Conservation (phyloP, 768 basidiomycete genomes). For the Ramaria sp. region DNA sequence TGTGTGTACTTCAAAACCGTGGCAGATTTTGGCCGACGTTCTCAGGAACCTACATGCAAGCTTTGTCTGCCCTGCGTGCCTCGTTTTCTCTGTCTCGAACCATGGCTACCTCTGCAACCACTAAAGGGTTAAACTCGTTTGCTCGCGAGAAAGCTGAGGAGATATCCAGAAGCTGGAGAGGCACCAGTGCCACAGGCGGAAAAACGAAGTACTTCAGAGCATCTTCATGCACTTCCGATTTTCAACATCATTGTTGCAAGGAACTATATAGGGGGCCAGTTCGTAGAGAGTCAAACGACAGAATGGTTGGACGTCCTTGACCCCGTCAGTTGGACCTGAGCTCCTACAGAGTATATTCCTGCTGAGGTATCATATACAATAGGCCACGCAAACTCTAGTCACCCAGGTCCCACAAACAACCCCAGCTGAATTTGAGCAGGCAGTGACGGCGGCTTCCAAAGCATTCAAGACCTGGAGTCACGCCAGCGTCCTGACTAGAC, state of each 20-base stretch:
- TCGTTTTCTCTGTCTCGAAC: background rate
- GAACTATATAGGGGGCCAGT: slow-evolving; percentile 86
- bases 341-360: background rate
- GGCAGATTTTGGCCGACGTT: background rate
- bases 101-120: slow-evolving; percentile 1
- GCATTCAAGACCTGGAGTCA: slow-evolving; percentile 87
- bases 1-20: background rate
- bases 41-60: background rate
- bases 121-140: slow-evolving; percentile 35
- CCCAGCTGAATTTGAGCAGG: slow-evolving; percentile 64
- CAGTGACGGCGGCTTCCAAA: slow-evolving; percentile 70
- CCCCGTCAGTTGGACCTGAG: slow-evolving; percentile 46
- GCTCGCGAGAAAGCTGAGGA: slow-evolving; percentile 56
- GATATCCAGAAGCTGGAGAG: slow-evolving; percentile 71
- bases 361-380: slow-evolving; percentile 3
- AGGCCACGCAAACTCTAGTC: slow-evolving; percentile 88
- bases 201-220: slow-evolving; percentile 45
- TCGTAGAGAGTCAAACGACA: slow-evolving; percentile 65
- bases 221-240: background rate
- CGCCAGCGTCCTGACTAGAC: slow-evolving; percentile 75
- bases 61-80: background rate
- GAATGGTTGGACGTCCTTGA: slow-evolving; percentile 85
- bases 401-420: slow-evolving; percentile 89
- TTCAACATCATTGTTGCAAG: background rate
- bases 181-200: slow-evolving; percentile 77